A percentile compares a stretch with the other conserved stretches of the same genome.
Evolutionary conservation across 495 filamentous ascomycete genomes (phyloP).

Genomic region (Xylaria venustula): DNA sequence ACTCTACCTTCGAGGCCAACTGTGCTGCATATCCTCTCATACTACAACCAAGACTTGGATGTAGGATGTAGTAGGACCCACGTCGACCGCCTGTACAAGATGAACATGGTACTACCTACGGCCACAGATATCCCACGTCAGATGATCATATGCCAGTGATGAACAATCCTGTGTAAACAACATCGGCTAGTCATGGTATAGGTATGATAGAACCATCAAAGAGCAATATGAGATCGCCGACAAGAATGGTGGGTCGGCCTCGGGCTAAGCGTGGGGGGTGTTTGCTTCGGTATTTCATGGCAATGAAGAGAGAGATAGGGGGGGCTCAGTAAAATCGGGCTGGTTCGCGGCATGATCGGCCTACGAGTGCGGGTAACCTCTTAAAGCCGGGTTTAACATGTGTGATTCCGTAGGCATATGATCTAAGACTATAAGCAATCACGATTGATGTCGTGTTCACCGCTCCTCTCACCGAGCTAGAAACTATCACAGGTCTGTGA

Average conservation of each 20-base stretch:
- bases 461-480: not conserved
- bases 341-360: no score
- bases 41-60: not conserved
- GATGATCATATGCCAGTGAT: not conserved
- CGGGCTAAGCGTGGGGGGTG: no score
- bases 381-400: no score
- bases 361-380: no score
- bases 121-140: slow-evolving; percentile 5
- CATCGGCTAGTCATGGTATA: no score
- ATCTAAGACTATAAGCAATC: not conserved
- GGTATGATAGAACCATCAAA: no score
- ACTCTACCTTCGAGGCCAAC: no score
- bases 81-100: not conserved
- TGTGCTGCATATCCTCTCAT: not conserved
- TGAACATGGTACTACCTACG: not conserved
- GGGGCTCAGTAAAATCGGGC: no score
- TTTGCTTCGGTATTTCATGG: no score
- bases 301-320: no score
- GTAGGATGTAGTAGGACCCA: not conserved
- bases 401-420: no score
- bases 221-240: not conserved
- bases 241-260: not conserved
- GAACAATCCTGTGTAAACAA: not conserved
- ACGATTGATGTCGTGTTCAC: not conserved
- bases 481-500: not conserved